Evolutionary conservation across 2,329 filamentous ascomycete species (phyloP), one percentile per base, ranked within the genome.

Genomic region (Neonectria ditissima): DNA sequence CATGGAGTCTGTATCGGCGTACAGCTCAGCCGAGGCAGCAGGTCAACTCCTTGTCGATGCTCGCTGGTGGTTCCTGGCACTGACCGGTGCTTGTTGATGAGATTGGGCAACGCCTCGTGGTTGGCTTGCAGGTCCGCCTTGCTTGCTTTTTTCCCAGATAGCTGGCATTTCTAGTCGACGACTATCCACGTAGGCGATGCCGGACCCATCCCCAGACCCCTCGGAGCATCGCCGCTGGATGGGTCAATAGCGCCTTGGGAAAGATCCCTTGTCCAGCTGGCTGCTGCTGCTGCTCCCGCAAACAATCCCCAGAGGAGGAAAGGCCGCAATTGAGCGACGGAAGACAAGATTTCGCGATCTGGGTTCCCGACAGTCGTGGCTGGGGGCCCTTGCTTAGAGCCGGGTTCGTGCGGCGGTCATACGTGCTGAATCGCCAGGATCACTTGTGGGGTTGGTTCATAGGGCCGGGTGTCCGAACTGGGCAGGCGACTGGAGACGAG

Each of bases 101-200:
- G 57, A 65, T 70, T 54, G 58, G 41, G 45, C 55, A 39, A 59
- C 54, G 61, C 11, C 47, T n/a, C 55, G 51, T 67, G 66, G 57
- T 72, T 72, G 68, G 68, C 60, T 53, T 55, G 50, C 22, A 45
- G 59, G 37, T 57, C 54, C 59, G 53, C 56, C 59, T 65, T 73
- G 63, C 65, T 73, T 72, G 68, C 69, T 73, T 73, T 71, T 73
- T 65, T n/a, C n/a, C 22, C 43, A 64, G 52, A 69, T 51, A 69
- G 61, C 62, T 65, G 62, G 55, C 62, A 68, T 73, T 61, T 69
- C 62, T 6, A 34, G 32, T 34, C 7, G 32, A 16, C 7, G 32
- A 16, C 34, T 37, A 48, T 30, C 55, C 48, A 34, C 30, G 22
- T 55, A 69, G 67, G 67, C 65, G 57, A 69, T 54, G 55, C 66